Percentiles rank a stretch among this genome's conserved stretches.
Evolutionary conservation across 768 basidiomycete species (phyloP).

Genomic region (Plicaturopsis crispa): DNA sequence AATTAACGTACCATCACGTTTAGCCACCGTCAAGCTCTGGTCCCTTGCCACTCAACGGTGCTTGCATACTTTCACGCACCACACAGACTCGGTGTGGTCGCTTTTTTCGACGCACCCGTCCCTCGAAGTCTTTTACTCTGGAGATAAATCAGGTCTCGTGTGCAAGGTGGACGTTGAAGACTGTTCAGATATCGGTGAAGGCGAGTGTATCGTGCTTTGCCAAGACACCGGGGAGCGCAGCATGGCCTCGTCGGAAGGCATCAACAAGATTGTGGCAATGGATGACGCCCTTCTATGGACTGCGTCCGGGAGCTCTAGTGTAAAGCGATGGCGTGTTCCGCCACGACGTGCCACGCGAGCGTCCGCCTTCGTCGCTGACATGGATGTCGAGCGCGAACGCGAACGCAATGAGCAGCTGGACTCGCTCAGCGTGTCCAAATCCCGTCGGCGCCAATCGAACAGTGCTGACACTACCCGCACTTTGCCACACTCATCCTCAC

Average conservation of each 20-base stretch:
- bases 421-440: neutral
- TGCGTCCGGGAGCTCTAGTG: constrained; percentile 72
- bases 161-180: constrained; percentile 89
- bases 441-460: neutral
- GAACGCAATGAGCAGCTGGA: too few species aligned
- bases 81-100: constrained; percentile 93
- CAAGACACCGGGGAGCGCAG: constrained; percentile 45
- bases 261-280: constrained; percentile 77
- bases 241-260: constrained; percentile 45
- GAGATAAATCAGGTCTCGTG: constrained; percentile 85
- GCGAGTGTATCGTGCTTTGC: constrained; percentile 81
- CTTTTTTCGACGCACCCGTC: constrained; percentile 83
- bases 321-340: constrained; percentile 79
- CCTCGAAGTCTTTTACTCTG: constrained; percentile 87
- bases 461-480: neutral
- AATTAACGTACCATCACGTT: too few species aligned
- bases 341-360: constrained; percentile 31
- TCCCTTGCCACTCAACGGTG: constrained; percentile 84
- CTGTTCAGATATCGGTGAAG: constrained; percentile 75
- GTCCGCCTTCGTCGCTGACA: constrained; percentile 6
- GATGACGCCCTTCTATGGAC: constrained; percentile 89
- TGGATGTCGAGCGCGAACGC: constrained; percentile 3
- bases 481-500: neutral
- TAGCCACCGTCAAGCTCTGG: constrained; percentile 88
- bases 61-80: constrained; percentile 93